Base-by-base conservation (phyloP, 257 asterid species). In the Thymus quinquecostatus region DNA sequence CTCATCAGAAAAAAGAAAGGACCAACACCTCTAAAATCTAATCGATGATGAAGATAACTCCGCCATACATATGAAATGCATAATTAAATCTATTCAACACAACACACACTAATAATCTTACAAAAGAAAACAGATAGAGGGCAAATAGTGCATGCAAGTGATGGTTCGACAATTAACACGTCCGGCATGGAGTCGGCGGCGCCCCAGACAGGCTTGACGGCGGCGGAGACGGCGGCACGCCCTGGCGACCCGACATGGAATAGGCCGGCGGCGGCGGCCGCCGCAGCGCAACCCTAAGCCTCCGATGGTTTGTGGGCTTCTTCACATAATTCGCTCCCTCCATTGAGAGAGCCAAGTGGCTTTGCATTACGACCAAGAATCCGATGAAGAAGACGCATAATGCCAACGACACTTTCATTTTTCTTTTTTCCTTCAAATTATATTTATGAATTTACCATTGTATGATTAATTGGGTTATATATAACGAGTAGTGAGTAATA, bases 341-440 rank as follows among this genome's bases (percentile, higher is more conserved):
- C 64, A 41, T 56, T 11, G 73, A 41, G n/a, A 12, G 44, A 40
- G 55, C 27, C 40, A 68, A 38, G 51, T 68, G 64, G 55, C 8
- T 54, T 2, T 38, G 64, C 32, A 55, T 68, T n/a, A 55, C 53
- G 51, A 67, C 53, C 43, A 55, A 68, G 2, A 68, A 41, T 6
- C 10, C 44, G 10, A 68, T 9, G 30, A 55, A 27, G 6, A 68
- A 41, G 8, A 41, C 43, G 28, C 43, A 4, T 13, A 13, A 54
- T 10, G 29, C 28, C 1, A 38, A 36, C 8, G 30, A 1, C 3
- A 54, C 21, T 53, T 68, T 68, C 72, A 68, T 68, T 0, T 48
- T 47, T 1, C 10, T 68, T 53, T 27, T 34, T 21, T 21, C 21
- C 21, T 21, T 21, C 21, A 21, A 21, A 21, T 21, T 21, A 21